Base-by-base conservation (phyloP, 441 rosid species). In the Theobroma grandiflorum region DNA sequence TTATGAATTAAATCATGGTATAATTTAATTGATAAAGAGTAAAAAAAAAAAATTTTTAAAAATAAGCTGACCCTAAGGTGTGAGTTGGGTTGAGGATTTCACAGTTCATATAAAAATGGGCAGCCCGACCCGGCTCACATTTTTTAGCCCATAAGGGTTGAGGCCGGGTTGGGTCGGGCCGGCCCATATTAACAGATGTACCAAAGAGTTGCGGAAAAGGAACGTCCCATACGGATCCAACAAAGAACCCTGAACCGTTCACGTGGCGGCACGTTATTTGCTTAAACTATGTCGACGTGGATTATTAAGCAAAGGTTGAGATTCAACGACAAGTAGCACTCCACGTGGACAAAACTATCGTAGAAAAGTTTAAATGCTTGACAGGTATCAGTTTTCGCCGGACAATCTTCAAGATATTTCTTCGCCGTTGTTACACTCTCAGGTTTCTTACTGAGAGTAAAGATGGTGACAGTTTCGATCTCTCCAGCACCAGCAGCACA, bases 391-490 rank as follows among this genome's bases (percentile, higher is more conserved):
- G 5, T 57, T 57, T 57, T 33, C 10, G 62, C 1, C 3, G 4
- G 3, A 8, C 12, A 6, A 57, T 12, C 0, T 4, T 2, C 12
- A 26, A 61, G n/a, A 12, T 4, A 26, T 1, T 31, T 62, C 66
- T 31, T 10, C 76, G 33, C 63, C 76, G 10, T 37, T 4, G 18
- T 8, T 26, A 3, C 11, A 26, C 2, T 26, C 58, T 45, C 4
- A 8, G 59, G 4, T 4, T 43, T 57, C 53, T 40, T 57, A 50
- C 61, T 50, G 18, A n/a, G 18, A 33, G 42, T 26, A 10, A 61
- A 26, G 53, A 87, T 82, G 90, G 82, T 81, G 78, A 82, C 86
- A 70, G 74, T 86, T 58, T 82, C 86, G 68, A 22, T 86, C 66
- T 84, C 89, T 31, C 71, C 91, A 6, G 22, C 45, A 2, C 26